phyloP scores from a whole-genome alignment of 257 asterid species.

The Capsicum baccatum region DNA sequence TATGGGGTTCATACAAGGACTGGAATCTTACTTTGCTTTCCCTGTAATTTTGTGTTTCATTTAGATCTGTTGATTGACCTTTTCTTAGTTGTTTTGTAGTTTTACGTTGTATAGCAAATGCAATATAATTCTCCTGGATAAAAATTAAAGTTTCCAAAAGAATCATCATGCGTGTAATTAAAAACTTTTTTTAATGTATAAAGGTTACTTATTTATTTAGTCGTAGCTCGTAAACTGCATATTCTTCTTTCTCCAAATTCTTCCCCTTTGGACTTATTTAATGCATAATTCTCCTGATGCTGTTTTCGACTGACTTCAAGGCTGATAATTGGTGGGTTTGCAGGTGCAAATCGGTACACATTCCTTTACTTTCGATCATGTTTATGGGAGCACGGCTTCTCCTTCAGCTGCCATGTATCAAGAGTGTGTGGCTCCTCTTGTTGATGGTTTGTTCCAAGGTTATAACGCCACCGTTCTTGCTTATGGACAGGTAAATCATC shows the following conservation, averaged over 20 bases:
- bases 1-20: neutral
- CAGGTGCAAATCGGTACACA: conserved; percentile 96
- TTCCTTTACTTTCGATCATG: conserved; percentile 97
- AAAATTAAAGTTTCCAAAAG: neutral
- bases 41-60: neutral
- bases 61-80: conserved; percentile 15
- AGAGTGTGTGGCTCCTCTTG: conserved; percentile 94
- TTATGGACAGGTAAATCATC: conserved; percentile 82
- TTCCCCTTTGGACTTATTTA: neutral
- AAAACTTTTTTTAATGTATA: neutral
- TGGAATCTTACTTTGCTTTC: neutral
- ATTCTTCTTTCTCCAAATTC: neutral
- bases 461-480: conserved; percentile 99
- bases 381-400: conserved; percentile 82
- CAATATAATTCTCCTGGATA: neutral
- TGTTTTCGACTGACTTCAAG: neutral
- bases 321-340: conserved; percentile 24
- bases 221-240: neutral
- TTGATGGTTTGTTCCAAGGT: conserved; percentile 98
- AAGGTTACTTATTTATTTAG: neutral
- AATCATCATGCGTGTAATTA: conserved; percentile 6
- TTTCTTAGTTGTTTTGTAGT: conserved; percentile 15
- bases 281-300: neutral
- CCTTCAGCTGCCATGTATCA: conserved; percentile 86
- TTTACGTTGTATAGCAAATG: neutral